Evolutionary conservation across 73 alveolate genomes (phyloP).

Genomic region (Paramecium sexaurelia): DNA sequence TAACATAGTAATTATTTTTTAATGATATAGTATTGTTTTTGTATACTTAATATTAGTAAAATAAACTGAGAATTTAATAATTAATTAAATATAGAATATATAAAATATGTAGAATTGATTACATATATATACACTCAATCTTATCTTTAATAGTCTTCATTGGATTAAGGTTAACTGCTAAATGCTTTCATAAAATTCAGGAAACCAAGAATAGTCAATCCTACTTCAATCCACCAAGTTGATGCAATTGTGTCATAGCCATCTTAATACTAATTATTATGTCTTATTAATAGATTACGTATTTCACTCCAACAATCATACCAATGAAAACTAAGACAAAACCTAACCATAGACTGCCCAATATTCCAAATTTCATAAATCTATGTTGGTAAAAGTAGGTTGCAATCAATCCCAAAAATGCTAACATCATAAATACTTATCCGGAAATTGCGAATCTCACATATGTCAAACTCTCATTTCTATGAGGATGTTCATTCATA

Average conservation of each 20-base stretch:
- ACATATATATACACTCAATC: not conserved
- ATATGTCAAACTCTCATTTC: conserved; percentile 3
- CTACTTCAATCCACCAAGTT: conserved; percentile 43
- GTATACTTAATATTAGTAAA: too few species aligned
- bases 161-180: not conserved
- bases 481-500: conserved; percentile 24
- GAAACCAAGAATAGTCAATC: not conserved
- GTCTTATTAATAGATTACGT: not conserved
- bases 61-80: too few species aligned
- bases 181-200: not conserved
- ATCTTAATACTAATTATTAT: not conserved
- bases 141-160: not conserved
- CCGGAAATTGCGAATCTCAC: conserved; percentile 45
- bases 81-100: not conserved
- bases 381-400: not conserved
- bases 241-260: conserved; percentile 14
- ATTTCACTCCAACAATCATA: conserved; percentile 8
- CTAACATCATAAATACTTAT: conserved; percentile 1
- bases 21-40: too few species aligned
- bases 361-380: not conserved
- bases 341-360: not conserved
- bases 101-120: not conserved
- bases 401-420: conserved; percentile 2
- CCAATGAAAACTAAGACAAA: conserved; percentile 8
- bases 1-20: too few species aligned